phyloP scores from a whole-genome alignment of 176 grass and related monocot genomes.

The Musa beccarii region DNA sequence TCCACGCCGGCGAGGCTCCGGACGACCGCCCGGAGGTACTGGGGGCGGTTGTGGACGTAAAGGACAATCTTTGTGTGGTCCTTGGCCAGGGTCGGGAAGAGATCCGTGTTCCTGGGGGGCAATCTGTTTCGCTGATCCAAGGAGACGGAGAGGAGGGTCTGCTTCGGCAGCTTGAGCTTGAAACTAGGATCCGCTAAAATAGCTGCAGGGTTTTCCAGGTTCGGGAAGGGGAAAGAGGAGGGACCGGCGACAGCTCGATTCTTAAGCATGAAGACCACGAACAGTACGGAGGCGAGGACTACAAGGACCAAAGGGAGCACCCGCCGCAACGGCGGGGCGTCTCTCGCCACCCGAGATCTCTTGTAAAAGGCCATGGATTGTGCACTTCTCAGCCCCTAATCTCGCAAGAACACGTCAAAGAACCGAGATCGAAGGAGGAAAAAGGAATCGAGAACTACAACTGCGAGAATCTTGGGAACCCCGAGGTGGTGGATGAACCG shows the following conservation, averaged over 20 bases:
- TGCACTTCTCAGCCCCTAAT: neutral
- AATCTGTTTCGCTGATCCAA: constrained; percentile 51
- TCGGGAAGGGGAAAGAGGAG: neutral
- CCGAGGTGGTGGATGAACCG: too few relatives aligned
- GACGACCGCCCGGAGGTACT: constrained; percentile 63
- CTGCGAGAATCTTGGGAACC: too few relatives aligned
- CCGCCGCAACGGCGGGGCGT: neutral
- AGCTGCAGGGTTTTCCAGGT: neutral
- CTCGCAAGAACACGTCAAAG: neutral
- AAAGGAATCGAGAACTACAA: neutral
- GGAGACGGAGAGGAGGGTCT: constrained; percentile 54
- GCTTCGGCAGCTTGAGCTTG: constrained; percentile 50
- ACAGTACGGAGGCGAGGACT: neutral
- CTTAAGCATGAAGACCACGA: neutral
- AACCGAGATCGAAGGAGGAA: neutral
- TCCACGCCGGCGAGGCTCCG: constrained; percentile 56
- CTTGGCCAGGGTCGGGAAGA: constrained; percentile 40
- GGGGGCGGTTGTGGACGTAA: constrained; percentile 83
- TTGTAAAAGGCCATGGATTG: neutral
- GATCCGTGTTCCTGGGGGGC: constrained; percentile 55
- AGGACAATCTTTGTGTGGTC: constrained; percentile 65
- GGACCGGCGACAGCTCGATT: neutral
- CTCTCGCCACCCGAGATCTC: neutral
- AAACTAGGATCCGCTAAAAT: constrained; percentile 45
- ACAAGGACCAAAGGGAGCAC: neutral